Percentiles rank a stretch among this genome's conserved stretches.
These are phyloP conservation scores for Monosporozyma aerobia DNA, from an alignment of 805 yeast genomes.

Conservation along the genomic window DNA sequence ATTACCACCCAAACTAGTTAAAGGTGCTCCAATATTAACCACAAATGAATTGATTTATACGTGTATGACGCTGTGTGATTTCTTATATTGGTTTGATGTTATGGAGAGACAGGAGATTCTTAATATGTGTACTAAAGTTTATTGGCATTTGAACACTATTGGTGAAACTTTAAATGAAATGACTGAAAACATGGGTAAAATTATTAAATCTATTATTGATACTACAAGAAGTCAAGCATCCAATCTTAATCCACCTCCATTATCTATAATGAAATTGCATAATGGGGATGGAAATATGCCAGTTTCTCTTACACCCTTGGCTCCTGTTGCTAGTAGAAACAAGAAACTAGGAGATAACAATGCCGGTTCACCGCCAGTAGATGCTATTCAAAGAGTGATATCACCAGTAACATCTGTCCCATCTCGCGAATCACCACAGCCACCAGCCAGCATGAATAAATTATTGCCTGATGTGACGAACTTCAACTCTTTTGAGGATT, in stretches of 20 bases:
- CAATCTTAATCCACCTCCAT: conserved; percentile 9
- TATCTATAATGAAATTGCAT: neutral
- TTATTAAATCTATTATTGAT: conserved; percentile 43
- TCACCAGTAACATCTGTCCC: neutral
- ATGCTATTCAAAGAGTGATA: neutral
- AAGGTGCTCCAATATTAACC: conserved; percentile 47
- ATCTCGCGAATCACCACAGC: neutral
- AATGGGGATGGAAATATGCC: neutral
- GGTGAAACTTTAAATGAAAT: conserved; percentile 52
- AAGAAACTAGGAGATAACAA: neutral
- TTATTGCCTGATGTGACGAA: conserved; percentile 39
- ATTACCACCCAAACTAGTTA: conserved; percentile 38
- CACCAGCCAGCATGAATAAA: neutral
- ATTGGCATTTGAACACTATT: conserved; percentile 50
- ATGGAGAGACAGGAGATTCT: conserved; percentile 36
- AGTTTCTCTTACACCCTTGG: neutral
- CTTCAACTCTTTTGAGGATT: conserved; percentile 47
- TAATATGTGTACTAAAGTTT: conserved; percentile 41
- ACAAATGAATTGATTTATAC: conserved; percentile 47
- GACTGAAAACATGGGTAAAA: conserved; percentile 49
- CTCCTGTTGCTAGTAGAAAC: neutral
- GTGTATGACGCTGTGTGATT: conserved; percentile 44
- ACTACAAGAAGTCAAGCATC: conserved; percentile 28
- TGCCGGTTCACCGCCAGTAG: neutral
- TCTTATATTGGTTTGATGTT: conserved; percentile 32